These are phyloP conservation scores for Iberis pinnata DNA, from an alignment of 345 rosid species.

Conservation along the genomic window DNA sequence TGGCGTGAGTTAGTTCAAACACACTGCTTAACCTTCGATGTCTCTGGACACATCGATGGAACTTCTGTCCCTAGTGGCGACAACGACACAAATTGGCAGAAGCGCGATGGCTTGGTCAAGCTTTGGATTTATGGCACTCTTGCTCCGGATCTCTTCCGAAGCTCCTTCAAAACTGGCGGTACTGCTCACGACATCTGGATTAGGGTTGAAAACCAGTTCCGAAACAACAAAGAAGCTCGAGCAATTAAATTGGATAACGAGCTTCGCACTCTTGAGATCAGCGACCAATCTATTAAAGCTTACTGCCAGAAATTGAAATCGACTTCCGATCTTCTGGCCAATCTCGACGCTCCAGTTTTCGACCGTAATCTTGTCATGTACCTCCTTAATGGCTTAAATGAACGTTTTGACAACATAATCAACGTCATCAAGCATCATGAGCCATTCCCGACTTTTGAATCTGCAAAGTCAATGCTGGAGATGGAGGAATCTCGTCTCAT, in stretches of 20 bases:
- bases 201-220: background rate
- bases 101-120: too few relatives aligned
- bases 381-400: background rate
- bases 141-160: background rate
- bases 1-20: too few relatives aligned
- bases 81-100: too few relatives aligned
- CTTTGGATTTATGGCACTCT: background rate
- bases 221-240: background rate
- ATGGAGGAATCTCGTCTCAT: background rate
- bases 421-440: background rate
- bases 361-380: background rate
- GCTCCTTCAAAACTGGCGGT: background rate
- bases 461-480: background rate
- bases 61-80: too few relatives aligned
- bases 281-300: background rate
- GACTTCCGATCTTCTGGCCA: background rate
- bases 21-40: too few relatives aligned
- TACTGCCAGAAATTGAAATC: background rate
- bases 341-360: background rate
- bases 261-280: background rate
- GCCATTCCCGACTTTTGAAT: background rate
- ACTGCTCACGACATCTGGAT: background rate
- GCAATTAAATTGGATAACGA: background rate
- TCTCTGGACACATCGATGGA: too few relatives aligned
- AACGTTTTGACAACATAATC: background rate